Evolutionary conservation across 2,329 filamentous ascomycete species (phyloP), one percentile per base, ranked within the genome.

Genomic region (Tolypocladium nubicola): DNA sequence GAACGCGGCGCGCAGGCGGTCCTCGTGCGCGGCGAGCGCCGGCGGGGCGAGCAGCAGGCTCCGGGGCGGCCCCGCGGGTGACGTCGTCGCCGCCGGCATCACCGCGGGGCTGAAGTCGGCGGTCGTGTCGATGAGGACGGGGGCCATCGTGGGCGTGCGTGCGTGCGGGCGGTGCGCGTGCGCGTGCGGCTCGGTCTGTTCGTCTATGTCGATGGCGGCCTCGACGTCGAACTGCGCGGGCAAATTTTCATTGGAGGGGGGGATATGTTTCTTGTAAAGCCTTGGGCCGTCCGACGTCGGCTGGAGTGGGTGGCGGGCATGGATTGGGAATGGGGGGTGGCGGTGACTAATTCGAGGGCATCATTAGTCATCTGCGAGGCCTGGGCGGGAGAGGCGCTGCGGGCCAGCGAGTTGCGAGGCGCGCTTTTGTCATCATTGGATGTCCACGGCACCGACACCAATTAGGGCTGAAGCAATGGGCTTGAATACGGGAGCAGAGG

Each of bases 1-100:
- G n/a, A n/a, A n/a, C n/a, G 94, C 79, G 63, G 78, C 76, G 62
- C 84, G 82, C 62, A 97, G 80, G 66, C 85, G 85, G 63, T 90
- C 86, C 64, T 92, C 89, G 73, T 96, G 88, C 57, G 90, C 84
- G 63, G 94, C 87, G 66, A 97, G 83, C 30, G 91, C 96, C 14
- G 94, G 92, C 56, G 94, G 93, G 38, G 93, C 91, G 60, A 97
- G 86, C 45, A 96, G 85, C 61, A 96, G 86, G 38, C 87, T 93
- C 71, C 86, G 84, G 60, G 61, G 62, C 57, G 66, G 59, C 66
- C 68, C 62, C 21, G 71, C 61, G 35, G 71, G 55, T 54, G 67
- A 56, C n/a, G n/a, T 40, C 23, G 56, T 30, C 19, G 52, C 9
- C 55, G 65, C 5, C 30, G 30, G 30, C 30, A 33, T 38, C 21